phyloP scores from a whole-genome alignment of 805 yeast species.

The Brettanomyces naardenensis region DNA sequence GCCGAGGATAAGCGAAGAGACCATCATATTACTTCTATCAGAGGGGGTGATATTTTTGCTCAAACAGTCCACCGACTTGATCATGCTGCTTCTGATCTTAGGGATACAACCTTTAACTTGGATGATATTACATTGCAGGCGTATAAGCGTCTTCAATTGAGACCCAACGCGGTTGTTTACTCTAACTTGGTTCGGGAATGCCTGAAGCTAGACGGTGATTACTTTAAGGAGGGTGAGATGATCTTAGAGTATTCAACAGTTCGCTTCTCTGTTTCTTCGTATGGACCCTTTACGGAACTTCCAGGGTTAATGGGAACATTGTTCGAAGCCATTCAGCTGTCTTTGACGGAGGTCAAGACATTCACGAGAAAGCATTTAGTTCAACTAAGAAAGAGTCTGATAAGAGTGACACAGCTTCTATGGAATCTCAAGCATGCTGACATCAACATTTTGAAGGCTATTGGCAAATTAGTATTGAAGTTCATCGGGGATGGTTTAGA shows the following conservation, averaged over 20 bases:
- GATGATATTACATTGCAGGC: constrained; percentile 7
- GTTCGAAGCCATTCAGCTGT: constrained; percentile 5
- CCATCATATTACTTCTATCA: background rate
- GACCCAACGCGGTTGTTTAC: constrained; percentile 9
- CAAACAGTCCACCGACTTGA: background rate
- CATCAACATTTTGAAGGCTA: constrained; percentile 6
- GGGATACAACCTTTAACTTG: background rate
- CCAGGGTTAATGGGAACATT: background rate
- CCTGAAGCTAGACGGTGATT: constrained; percentile 12
- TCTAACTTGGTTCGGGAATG: constrained; percentile 13
- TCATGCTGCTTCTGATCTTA: background rate
- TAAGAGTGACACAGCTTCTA: constrained; percentile 16
- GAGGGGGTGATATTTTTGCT: background rate
- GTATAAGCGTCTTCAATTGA: constrained; percentile 6
- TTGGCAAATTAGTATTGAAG: constrained; percentile 12
- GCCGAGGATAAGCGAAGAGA: background rate
- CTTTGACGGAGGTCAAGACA: constrained; percentile 2
- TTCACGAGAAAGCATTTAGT: constrained; percentile 4
- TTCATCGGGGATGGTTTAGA: constrained; percentile 9
- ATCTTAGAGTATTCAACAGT: constrained; percentile 11
- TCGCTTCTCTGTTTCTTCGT: constrained; percentile 9
- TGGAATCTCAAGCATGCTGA: constrained; percentile 15
- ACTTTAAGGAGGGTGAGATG: constrained; percentile 9
- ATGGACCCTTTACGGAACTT: constrained; percentile 1
- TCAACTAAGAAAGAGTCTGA: constrained; percentile 17